Conservation (phyloP, 202 grass and related monocot species). For the Sporobolus alterniflorus region DNA sequence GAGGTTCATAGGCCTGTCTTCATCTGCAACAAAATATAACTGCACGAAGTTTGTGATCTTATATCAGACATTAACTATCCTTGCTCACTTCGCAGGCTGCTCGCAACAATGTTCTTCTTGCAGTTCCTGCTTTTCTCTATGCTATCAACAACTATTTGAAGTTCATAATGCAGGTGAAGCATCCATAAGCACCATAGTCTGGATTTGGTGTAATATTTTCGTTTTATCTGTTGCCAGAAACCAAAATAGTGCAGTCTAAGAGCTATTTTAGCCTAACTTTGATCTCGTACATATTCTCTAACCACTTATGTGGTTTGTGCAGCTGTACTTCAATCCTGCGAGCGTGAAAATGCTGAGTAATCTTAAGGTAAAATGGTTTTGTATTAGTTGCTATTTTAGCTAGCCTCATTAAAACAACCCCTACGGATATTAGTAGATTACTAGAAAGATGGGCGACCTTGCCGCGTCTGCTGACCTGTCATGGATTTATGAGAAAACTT, state of each 20-base stretch:
- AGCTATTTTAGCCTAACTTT: constrained; percentile 21
- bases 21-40: constrained; percentile 2
- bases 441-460: too few species aligned
- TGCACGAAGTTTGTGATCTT: neutral
- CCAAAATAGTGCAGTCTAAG: constrained; percentile 22
- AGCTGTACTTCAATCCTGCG: constrained; percentile 97
- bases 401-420: constrained; percentile 27
- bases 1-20: neutral
- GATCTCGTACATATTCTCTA: constrained; percentile 34
- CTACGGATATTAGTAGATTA: constrained; percentile 8
- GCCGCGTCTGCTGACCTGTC: too few species aligned
- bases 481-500: too few species aligned
- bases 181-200: constrained; percentile 1
- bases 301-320: constrained; percentile 49
- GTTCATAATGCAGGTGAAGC: constrained; percentile 93
- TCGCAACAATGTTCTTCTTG: constrained; percentile 89
- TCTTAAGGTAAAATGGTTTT: constrained; percentile 64
- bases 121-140: constrained; percentile 93
- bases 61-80: constrained; percentile 24
- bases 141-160: constrained; percentile 97
- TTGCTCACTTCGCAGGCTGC: constrained; percentile 68
- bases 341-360: constrained; percentile 98
- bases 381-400: neutral
- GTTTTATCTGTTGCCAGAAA: neutral
- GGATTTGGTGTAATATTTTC: neutral